Conservation (phyloP, 176 grass and related monocot genomes). For the Bromus sterilis region DNA sequence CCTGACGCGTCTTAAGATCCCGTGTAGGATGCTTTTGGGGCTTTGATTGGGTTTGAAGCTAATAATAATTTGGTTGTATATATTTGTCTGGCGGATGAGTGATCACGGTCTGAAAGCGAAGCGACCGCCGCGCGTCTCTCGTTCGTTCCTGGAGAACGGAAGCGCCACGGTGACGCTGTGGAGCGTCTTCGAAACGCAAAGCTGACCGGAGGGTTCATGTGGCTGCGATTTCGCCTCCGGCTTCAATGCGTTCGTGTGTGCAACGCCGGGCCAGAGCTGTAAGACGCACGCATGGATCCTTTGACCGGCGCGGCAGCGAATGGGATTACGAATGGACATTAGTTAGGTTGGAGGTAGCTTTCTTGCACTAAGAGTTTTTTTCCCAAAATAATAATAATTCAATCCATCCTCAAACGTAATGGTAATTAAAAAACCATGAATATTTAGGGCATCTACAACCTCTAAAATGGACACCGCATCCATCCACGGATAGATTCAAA, state of each 20-base stretch:
- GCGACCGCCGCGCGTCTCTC: neutral
- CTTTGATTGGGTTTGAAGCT: neutral
- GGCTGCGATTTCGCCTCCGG: neutral
- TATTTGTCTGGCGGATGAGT: neutral
- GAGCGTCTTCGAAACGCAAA: neutral
- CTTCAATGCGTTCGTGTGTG: neutral
- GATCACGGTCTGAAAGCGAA: conserved; percentile 13
- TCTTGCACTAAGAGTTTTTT: no score
- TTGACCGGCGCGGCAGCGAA: neutral
- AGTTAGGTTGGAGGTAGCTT: no score
- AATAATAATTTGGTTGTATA: neutral
- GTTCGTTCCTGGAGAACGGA: neutral
- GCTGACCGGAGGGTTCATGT: neutral
- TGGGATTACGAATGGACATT: neutral
- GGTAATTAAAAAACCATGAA: no score
- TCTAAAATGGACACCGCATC: no score
- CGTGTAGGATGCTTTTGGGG: neutral
- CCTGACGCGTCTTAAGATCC: neutral
- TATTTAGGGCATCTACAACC: no score
- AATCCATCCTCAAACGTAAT: no score
- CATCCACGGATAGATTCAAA: no score
- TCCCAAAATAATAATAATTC: no score
- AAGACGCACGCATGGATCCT: neutral
- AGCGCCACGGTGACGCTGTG: neutral
- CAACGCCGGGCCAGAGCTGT: neutral